Evolutionary conservation across 345 rosid species (phyloP).

Genomic region (Murraya koenigii): DNA sequence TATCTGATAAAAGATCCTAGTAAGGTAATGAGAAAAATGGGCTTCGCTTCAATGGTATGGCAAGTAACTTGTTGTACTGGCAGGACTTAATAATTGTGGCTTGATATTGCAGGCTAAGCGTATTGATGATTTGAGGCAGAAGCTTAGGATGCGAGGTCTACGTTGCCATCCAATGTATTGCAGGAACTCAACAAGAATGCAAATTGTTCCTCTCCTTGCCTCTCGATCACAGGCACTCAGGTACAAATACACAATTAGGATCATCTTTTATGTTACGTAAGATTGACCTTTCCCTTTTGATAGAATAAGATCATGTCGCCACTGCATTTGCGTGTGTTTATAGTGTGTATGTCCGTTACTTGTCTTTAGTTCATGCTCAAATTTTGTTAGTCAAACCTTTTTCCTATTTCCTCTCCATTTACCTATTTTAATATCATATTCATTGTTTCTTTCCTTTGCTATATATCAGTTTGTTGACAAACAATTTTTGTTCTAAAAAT

Average conservation of each 20-base stretch:
- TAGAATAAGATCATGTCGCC: not conserved
- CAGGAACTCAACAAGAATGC: constrained; percentile 75
- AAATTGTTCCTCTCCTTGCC: constrained; percentile 84
- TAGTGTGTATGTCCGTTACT: not conserved
- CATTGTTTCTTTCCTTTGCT: no score
- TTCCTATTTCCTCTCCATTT: no score
- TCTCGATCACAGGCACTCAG: constrained; percentile 95
- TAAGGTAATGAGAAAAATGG: constrained; percentile 40
- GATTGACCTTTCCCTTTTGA: not conserved
- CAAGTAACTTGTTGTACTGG: not conserved
- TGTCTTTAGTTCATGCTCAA: no score
- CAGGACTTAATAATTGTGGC: constrained; percentile 13
- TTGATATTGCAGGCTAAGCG: constrained; percentile 56
- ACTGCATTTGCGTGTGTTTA: not conserved
- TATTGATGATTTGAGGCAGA: constrained; percentile 89
- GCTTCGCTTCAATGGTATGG: not conserved
- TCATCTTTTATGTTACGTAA: not conserved
- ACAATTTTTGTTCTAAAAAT: no score
- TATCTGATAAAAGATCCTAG: constrained; percentile 61
- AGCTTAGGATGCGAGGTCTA: constrained; percentile 88
- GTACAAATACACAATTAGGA: constrained; percentile 25
- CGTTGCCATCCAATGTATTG: constrained; percentile 98
- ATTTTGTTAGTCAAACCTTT: no score
- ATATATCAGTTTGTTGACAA: no score
- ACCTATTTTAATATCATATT: no score